Conservation (phyloP, 2,329 filamentous ascomycete species). For the Lasiodiplodia citricola region DNA sequence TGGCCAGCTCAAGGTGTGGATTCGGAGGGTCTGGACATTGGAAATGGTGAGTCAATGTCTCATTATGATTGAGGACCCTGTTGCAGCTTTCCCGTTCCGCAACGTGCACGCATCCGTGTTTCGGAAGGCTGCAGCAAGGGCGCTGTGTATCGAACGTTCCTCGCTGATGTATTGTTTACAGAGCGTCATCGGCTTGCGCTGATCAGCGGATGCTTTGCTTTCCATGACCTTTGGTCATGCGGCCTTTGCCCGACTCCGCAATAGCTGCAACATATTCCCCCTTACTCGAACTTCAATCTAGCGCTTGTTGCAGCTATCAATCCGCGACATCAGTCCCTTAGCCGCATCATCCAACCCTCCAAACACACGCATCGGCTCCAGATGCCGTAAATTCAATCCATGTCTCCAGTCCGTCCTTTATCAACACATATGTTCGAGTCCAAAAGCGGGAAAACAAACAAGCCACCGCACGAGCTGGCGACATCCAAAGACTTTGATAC, state of each 20-base stretch:
- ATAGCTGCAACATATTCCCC: slow-evolving; percentile 1
- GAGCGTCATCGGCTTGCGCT: slow-evolving; percentile 87
- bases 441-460: slow-evolving; percentile 19
- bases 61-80: slow-evolving; percentile 1
- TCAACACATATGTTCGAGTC: background rate
- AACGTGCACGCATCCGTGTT: slow-evolving; percentile 23
- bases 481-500: slow-evolving; percentile 14
- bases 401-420: background rate
- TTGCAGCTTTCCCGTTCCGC: slow-evolving; percentile 25
- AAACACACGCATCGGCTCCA: background rate
- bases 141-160: slow-evolving; percentile 5
- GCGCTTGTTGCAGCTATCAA: background rate
- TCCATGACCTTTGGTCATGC: slow-evolving; percentile 8
- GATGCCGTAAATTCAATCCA: background rate
- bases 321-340: background rate
- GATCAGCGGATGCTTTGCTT: slow-evolving; percentile 33
- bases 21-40: slow-evolving; percentile 94
- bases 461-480: slow-evolving; percentile 4
- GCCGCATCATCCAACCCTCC: background rate
- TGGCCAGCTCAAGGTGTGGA: slow-evolving; percentile 96
- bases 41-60: slow-evolving; percentile 73
- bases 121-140: slow-evolving; percentile 18
- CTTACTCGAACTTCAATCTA: slow-evolving; percentile 5
- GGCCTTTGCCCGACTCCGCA: background rate
- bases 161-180: slow-evolving; percentile 37